Conservation (phyloP, 2,329 filamentous ascomycete species). For the Coniella vitis region DNA sequence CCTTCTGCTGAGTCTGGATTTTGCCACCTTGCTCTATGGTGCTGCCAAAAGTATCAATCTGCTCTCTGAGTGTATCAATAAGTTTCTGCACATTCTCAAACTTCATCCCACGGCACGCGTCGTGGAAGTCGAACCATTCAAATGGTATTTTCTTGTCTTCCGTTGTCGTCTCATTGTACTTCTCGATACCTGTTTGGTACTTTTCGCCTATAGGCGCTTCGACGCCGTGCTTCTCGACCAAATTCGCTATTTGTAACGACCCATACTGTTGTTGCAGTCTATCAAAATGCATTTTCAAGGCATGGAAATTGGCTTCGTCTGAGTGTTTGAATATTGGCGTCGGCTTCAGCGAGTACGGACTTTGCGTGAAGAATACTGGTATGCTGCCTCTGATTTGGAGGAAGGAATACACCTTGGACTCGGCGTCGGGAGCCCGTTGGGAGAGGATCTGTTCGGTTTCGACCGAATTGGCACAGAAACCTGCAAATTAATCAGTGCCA, state of each 20-base stretch:
- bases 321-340: constrained; percentile 78
- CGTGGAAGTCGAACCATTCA: constrained; percentile 97
- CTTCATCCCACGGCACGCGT: constrained; percentile 89
- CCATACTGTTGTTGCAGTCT: constrained; percentile 66
- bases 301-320: constrained; percentile 66
- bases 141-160: constrained; percentile 53
- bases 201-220: constrained; percentile 73
- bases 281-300: constrained; percentile 74
- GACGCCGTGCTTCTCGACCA: constrained; percentile 82
- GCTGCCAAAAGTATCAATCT: constrained; percentile 66
- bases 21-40: constrained; percentile 49
- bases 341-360: constrained; percentile 88
- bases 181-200: constrained; percentile 62
- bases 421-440: constrained; percentile 54
- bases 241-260: constrained; percentile 67
- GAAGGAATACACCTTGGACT: constrained; percentile 68
- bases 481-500: background rate
- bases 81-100: constrained; percentile 89
- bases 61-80: constrained; percentile 60
- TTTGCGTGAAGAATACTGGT: constrained; percentile 91
- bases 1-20: constrained; percentile 50
- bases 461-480: constrained; percentile 70
- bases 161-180: constrained; percentile 57
- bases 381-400: constrained; percentile 86
- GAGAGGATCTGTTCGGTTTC: constrained; percentile 95